Evolutionary conservation across 176 grass and related monocot species (phyloP).

Genomic region (Luzula sylvatica): DNA sequence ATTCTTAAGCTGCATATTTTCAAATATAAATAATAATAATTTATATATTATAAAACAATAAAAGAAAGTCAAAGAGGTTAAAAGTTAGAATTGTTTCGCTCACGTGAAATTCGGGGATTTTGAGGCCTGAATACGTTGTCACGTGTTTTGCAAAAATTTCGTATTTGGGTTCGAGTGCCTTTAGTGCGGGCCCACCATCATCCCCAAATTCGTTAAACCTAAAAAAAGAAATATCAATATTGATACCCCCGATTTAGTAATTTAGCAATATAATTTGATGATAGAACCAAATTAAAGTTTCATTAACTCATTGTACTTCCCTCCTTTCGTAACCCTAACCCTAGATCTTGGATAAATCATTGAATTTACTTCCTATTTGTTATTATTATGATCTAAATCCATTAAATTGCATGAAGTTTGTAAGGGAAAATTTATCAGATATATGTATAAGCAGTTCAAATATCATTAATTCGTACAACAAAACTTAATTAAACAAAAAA

Average conservation of each 20-base stretch:
- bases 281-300: too few species aligned
- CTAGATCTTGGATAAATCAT: too few species aligned
- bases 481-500: not conserved
- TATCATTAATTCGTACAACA: too few species aligned
- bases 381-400: too few species aligned
- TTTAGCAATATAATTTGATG: too few species aligned
- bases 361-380: too few species aligned
- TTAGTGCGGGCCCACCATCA: conserved; percentile 31
- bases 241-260: too few species aligned
- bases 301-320: too few species aligned
- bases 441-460: too few species aligned
- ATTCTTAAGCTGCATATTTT: conserved; percentile 24
- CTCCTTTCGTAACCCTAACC: too few species aligned
- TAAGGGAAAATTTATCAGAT: too few species aligned
- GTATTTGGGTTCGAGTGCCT: conserved; percentile 26
- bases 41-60: not conserved
- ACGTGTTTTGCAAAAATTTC: conserved; percentile 25
- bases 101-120: conserved; percentile 31
- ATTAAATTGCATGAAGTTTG: too few species aligned
- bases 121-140: conserved; percentile 7
- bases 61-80: not conserved
- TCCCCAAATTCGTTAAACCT: conserved; percentile 34
- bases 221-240: not conserved
- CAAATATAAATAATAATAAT: conserved; percentile 1
- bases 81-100: not conserved